Conservation (phyloP, 768 basidiomycete species). For the Neoboletus brunneissimus region DNA sequence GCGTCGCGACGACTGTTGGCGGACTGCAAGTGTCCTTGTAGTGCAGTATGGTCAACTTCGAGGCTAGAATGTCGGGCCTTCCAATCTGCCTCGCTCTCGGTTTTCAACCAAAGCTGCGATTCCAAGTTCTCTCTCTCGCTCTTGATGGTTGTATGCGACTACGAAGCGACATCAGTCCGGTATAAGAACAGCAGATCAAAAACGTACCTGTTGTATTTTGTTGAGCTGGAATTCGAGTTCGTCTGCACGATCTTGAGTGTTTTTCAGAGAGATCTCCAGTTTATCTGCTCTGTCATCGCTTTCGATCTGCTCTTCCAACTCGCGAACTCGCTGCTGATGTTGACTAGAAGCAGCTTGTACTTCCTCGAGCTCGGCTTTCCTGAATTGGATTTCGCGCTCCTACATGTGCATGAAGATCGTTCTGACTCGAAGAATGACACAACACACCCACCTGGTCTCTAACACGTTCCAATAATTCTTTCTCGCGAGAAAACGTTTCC, state of each 20-base stretch:
- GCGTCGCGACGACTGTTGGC: slow-evolving; percentile 45
- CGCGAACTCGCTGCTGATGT: slow-evolving; percentile 57
- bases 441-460: slow-evolving; percentile 31
- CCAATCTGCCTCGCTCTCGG: slow-evolving; percentile 48
- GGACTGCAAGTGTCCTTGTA: slow-evolving; percentile 43
- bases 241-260: slow-evolving; percentile 78
- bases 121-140: slow-evolving; percentile 59
- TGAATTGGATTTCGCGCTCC: slow-evolving; percentile 76
- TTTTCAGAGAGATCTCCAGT: slow-evolving; percentile 68
- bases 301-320: slow-evolving; percentile 79
- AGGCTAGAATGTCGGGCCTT: slow-evolving; percentile 47
- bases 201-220: slow-evolving; percentile 69
- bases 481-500: slow-evolving; percentile 42
- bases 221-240: slow-evolving; percentile 81
- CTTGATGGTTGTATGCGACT: slow-evolving; percentile 61
- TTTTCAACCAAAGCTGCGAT: slow-evolving; percentile 40
- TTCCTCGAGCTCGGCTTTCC: slow-evolving; percentile 52
- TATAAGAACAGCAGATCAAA: neutral
- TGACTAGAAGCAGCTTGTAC: slow-evolving; percentile 52
- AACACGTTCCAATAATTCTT: slow-evolving; percentile 41
- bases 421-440: neutral
- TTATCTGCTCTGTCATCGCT: slow-evolving; percentile 78
- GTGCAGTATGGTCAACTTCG: slow-evolving; percentile 36
- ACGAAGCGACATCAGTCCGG: neutral
- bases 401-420: slow-evolving; percentile 17